A percentile compares a stretch with the other conserved stretches of the same genome.
Evolutionary conservation across 2,329 filamentous ascomycete genomes (phyloP).

Genomic region (Penicillium glabrum): DNA sequence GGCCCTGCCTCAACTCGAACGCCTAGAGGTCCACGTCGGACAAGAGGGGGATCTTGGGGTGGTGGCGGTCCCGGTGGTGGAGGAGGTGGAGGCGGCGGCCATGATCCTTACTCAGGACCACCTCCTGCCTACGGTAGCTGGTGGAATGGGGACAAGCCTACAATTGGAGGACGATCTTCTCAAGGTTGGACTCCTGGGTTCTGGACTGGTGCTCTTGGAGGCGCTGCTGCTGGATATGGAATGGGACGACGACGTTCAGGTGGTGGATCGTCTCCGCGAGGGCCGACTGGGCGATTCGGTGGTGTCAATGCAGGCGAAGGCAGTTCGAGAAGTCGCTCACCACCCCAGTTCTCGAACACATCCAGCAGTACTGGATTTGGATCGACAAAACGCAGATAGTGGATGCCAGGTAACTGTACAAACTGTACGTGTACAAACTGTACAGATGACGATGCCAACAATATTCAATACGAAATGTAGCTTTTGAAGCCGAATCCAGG

Average conservation of each 20-base stretch:
- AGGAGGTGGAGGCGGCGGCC: constrained; percentile 32
- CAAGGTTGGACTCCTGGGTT: constrained; percentile 48
- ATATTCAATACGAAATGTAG: neutral
- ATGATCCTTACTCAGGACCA: constrained; percentile 33
- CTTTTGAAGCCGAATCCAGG: neutral
- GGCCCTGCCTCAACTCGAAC: constrained; percentile 2
- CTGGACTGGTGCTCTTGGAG: constrained; percentile 46
- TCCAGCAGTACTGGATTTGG: constrained; percentile 47
- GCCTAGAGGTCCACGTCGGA: constrained; percentile 18
- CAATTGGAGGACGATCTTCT: constrained; percentile 10
- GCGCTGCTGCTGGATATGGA: constrained; percentile 44
- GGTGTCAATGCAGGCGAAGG: constrained; percentile 33
- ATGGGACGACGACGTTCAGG: constrained; percentile 34
- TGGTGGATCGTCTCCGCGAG: constrained; percentile 14
- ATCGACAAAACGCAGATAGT: constrained; percentile 43
- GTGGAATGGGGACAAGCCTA: constrained; percentile 19
- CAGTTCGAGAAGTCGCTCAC: constrained; percentile 31
- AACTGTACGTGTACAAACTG: neutral
- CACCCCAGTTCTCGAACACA: constrained; percentile 34
- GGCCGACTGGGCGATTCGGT: constrained; percentile 12
- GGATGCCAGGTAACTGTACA: neutral
- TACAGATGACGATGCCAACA: neutral
- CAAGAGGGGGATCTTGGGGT: constrained; percentile 28
- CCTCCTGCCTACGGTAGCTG: constrained; percentile 43
- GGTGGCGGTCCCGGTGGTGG: constrained; percentile 35